phyloP scores from a whole-genome alignment of 2,329 filamentous ascomycete genomes.

The Beauveria rudraprayagi region DNA sequence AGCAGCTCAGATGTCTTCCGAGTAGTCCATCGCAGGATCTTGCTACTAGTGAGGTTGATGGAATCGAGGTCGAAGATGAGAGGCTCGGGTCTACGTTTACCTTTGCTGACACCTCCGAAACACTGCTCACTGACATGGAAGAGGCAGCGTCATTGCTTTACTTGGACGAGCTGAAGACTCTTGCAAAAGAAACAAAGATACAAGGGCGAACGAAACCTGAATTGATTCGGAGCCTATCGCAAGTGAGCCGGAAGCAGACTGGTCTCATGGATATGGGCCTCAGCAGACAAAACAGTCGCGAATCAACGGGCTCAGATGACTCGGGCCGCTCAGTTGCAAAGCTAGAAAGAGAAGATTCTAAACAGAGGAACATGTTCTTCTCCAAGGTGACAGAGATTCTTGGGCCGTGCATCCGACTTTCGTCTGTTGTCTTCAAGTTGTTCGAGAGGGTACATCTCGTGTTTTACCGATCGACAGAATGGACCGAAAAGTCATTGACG shows the following conservation, averaged over 20 bases:
- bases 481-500: slow-evolving; percentile 94
- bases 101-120: slow-evolving; percentile 73
- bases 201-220: slow-evolving; percentile 84
- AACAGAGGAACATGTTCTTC: slow-evolving; percentile 66
- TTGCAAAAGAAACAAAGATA: slow-evolving; percentile 81
- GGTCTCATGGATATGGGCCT: slow-evolving; percentile 65
- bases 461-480: slow-evolving; percentile 92
- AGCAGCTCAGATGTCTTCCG: slow-evolving; percentile 50
- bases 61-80: slow-evolving; percentile 32
- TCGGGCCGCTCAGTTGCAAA: slow-evolving; percentile 26
- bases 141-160: slow-evolving; percentile 74
- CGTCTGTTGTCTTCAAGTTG: slow-evolving; percentile 61
- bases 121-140: slow-evolving; percentile 67
- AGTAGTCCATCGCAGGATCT: slow-evolving; percentile 4
- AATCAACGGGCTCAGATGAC: slow-evolving; percentile 40
- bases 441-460: slow-evolving; percentile 94
- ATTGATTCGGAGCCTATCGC: slow-evolving; percentile 64
- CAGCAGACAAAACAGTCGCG: slow-evolving; percentile 54
- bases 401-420: slow-evolving; percentile 78
- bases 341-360: slow-evolving; percentile 34
- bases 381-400: slow-evolving; percentile 68
- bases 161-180: slow-evolving; percentile 76
- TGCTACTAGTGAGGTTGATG: slow-evolving; percentile 18
- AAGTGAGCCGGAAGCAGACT: slow-evolving; percentile 64
- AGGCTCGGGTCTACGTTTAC: slow-evolving; percentile 52